Conservation (phyloP, 2,329 filamentous ascomycete genomes). For the Hypoxylon sp. region DNA sequence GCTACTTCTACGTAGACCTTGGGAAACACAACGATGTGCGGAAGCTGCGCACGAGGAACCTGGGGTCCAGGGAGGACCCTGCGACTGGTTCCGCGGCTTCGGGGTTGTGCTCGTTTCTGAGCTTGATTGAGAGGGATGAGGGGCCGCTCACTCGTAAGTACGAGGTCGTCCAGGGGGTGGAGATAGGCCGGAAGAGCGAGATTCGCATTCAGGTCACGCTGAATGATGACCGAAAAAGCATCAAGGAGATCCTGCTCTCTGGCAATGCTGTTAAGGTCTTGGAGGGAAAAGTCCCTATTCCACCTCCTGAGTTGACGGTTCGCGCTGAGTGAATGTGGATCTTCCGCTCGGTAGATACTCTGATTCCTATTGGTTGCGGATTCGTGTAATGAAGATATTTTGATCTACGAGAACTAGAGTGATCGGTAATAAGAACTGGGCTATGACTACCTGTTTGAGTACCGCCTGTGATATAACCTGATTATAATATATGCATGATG, state of each 20-base stretch:
- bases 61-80: constrained; percentile 67
- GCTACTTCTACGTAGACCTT: constrained; percentile 70
- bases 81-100: constrained; percentile 73
- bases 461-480: too few relatives aligned
- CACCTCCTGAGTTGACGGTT: constrained; percentile 8
- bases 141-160: constrained; percentile 58
- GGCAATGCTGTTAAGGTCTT: constrained; percentile 37
- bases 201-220: constrained; percentile 61
- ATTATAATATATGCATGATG: too few relatives aligned
- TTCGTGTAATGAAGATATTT: background rate
- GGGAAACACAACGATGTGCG: constrained; percentile 50
- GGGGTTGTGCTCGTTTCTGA: constrained; percentile 68
- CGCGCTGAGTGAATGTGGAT: constrained; percentile 4
- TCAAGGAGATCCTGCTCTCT: constrained; percentile 40
- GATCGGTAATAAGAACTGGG: too few relatives aligned
- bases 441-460: too few relatives aligned
- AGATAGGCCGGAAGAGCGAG: constrained; percentile 71
- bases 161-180: constrained; percentile 73
- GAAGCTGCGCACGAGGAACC: constrained; percentile 71
- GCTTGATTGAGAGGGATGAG: constrained; percentile 57
- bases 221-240: constrained; percentile 11
- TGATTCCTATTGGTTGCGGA: background rate
- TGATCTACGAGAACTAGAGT: background rate
- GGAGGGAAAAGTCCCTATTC: constrained; percentile 42
- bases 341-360: background rate